phyloP scores from a whole-genome alignment of 768 basidiomycete species.

The Neoboletus subvelutipes region DNA sequence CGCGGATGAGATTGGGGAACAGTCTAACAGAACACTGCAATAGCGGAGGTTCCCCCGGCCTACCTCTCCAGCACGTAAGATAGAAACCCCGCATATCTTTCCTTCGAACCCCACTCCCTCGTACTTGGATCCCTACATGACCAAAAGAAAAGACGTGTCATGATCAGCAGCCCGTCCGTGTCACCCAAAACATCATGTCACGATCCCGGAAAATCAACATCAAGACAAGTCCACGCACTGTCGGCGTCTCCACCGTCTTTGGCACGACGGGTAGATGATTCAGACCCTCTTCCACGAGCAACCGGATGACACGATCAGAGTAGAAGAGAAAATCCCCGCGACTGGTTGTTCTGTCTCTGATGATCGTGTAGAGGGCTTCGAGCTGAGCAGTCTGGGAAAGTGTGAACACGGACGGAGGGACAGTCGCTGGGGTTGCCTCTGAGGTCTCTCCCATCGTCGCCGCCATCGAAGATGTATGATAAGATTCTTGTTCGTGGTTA shows the following conservation, averaged over 20 bases:
- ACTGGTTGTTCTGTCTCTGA: constrained; percentile 82
- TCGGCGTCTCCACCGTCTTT: constrained; percentile 79
- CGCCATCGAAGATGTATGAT: constrained; percentile 13
- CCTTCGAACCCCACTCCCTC: constrained; percentile 95
- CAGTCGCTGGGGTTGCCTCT: constrained; percentile 36
- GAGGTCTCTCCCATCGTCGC: constrained; percentile 24
- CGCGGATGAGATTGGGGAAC: not conserved
- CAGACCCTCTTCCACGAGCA: constrained; percentile 81
- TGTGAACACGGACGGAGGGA: constrained; percentile 85
- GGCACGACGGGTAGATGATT: constrained; percentile 83
- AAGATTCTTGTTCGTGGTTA: not conserved
- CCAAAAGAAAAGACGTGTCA: not conserved
- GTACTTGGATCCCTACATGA: constrained; percentile 68
- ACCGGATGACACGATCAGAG: constrained; percentile 85
- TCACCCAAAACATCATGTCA: not conserved
- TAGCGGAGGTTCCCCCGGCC: constrained; percentile 8
- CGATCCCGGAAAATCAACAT: not conserved
- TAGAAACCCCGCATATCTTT: constrained; percentile 95
- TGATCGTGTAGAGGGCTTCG: constrained; percentile 94
- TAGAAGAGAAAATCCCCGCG: constrained; percentile 97
- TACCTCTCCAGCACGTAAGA: constrained; percentile 91
- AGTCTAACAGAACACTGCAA: not conserved
- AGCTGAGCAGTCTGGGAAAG: constrained; percentile 90
- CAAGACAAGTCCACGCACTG: constrained; percentile 46
- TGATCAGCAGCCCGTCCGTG: not conserved